These are phyloP conservation scores for Cytospora piceicola DNA, from an alignment of 2,329 filamentous ascomycete species.

Conservation along the genomic window DNA sequence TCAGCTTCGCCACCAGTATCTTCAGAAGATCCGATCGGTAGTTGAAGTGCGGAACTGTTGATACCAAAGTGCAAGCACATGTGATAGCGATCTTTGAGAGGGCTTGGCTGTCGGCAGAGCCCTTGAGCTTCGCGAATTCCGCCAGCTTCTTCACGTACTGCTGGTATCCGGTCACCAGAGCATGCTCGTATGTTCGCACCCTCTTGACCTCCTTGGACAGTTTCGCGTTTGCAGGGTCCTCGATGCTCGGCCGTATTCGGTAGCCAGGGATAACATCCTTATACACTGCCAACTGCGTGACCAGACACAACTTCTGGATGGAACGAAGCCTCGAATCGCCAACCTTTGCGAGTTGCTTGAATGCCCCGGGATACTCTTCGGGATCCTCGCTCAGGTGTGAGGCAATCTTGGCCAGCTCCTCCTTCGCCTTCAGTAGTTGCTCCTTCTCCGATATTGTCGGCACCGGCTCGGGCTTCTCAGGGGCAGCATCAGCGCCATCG, in stretches of 20 bases:
- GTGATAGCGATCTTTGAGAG: slow-evolving; percentile 78
- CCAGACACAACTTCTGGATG: slow-evolving; percentile 84
- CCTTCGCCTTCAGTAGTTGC: slow-evolving; percentile 85
- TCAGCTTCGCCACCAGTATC: slow-evolving; percentile 84
- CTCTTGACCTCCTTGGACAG: slow-evolving; percentile 90
- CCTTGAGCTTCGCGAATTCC: slow-evolving; percentile 63
- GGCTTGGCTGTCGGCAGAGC: slow-evolving; percentile 47
- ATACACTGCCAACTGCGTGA: slow-evolving; percentile 86
- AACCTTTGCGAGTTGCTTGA: slow-evolving; percentile 78
- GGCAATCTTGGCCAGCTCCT: slow-evolving; percentile 86
- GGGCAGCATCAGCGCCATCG: slow-evolving; percentile 53
- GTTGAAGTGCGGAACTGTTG: slow-evolving; percentile 93
- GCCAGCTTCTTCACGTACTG: slow-evolving; percentile 78
- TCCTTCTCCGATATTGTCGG: slow-evolving; percentile 74
- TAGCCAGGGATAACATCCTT: slow-evolving; percentile 97
- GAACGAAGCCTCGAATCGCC: slow-evolving; percentile 70
- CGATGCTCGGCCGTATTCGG: slow-evolving; percentile 80
- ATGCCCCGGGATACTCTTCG: slow-evolving; percentile 81
- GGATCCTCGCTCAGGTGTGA: slow-evolving; percentile 85
- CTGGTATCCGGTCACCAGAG: slow-evolving; percentile 83
- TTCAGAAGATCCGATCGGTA: slow-evolving; percentile 86
- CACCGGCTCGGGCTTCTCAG: slow-evolving; percentile 47
- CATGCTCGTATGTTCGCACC: slow-evolving; percentile 83
- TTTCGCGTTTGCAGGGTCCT: slow-evolving; percentile 76
- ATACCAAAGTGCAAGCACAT: slow-evolving; percentile 81